Percentiles rank a stretch among this genome's conserved stretches.
Conservation (phyloP, 352 stramenopile genomes). For the Thalassiosira oceanica region DNA sequence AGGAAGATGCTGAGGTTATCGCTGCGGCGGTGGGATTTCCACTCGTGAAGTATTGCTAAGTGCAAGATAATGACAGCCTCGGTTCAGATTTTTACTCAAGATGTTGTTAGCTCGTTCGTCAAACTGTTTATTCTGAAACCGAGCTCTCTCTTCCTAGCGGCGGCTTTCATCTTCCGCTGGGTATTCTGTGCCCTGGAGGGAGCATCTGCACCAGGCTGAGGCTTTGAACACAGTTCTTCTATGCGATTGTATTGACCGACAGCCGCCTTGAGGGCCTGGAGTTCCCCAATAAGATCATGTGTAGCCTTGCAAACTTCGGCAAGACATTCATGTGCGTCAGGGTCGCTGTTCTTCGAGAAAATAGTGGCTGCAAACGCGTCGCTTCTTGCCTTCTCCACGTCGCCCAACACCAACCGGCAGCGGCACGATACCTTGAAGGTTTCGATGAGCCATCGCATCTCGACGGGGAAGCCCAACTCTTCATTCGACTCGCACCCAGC, state of each 20-base stretch:
- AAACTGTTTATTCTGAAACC: constrained; percentile 52
- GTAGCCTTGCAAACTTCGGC: constrained; percentile 33
- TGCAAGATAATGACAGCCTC: no score
- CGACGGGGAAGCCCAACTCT: not conserved
- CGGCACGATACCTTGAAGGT: constrained; percentile 29
- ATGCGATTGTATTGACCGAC: constrained; percentile 9
- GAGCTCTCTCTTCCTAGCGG: constrained; percentile 26
- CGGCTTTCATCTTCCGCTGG: constrained; percentile 15
- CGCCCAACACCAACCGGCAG: constrained; percentile 14
- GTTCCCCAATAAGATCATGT: constrained; percentile 33
- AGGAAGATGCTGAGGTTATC: no score
- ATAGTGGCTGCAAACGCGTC: constrained; percentile 47
- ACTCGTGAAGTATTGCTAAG: no score
- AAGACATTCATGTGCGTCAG: constrained; percentile 33
- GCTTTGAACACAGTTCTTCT: constrained; percentile 24
- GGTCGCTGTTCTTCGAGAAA: constrained; percentile 39
- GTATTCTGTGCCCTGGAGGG: constrained; percentile 20
- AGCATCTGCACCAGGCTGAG: constrained; percentile 19
- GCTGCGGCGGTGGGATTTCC: no score
- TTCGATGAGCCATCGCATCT: constrained; percentile 36
- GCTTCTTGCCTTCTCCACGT: constrained; percentile 32
- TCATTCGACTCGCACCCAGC: not conserved
- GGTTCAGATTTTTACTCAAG: no score
- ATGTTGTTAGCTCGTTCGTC: constrained; percentile 17
- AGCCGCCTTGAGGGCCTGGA: constrained; percentile 31